Percentiles rank a stretch among this genome's conserved stretches.
phyloP scores from a whole-genome alignment of 495 filamentous ascomycete genomes.

The Hyphodiscus hymeniophilus region DNA sequence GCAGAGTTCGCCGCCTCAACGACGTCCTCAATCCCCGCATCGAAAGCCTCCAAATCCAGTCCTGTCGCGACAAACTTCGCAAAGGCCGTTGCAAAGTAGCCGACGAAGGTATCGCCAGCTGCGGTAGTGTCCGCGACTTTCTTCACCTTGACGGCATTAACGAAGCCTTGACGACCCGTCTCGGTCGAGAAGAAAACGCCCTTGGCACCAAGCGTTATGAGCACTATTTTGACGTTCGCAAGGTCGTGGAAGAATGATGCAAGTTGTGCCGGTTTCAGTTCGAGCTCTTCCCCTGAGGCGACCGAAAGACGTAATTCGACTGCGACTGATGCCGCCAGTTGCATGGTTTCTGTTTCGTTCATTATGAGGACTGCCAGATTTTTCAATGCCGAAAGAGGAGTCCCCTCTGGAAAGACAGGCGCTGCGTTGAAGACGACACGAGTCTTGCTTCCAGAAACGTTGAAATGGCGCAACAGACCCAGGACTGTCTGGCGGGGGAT shows the following conservation, averaged over 20 bases:
- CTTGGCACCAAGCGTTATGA: constrained; percentile 75
- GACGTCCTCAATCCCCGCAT: too few relatives aligned
- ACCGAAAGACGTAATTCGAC: too few relatives aligned
- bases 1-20: too few relatives aligned
- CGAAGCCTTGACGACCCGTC: constrained; percentile 29
- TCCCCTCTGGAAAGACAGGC: constrained; percentile 66
- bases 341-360: constrained; percentile 84
- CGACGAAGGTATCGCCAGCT: constrained; percentile 94
- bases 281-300: constrained; percentile 39
- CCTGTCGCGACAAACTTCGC: too few relatives aligned
- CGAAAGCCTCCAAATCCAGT: too few relatives aligned
- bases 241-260: constrained; percentile 51
- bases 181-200: constrained; percentile 61
- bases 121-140: constrained; percentile 89
- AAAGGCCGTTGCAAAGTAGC: too few relatives aligned
- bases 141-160: constrained; percentile 47
- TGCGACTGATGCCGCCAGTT: constrained; percentile 46
- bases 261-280: constrained; percentile 34
- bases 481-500: constrained; percentile 68
- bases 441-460: constrained; percentile 37
- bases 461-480: constrained; percentile 48
- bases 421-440: constrained; percentile 74
- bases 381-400: constrained; percentile 51
- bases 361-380: constrained; percentile 75
- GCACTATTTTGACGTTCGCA: constrained; percentile 57